Evolutionary conservation across 345 rosid species (phyloP).

Genomic region (Eucalyptus victrix): DNA sequence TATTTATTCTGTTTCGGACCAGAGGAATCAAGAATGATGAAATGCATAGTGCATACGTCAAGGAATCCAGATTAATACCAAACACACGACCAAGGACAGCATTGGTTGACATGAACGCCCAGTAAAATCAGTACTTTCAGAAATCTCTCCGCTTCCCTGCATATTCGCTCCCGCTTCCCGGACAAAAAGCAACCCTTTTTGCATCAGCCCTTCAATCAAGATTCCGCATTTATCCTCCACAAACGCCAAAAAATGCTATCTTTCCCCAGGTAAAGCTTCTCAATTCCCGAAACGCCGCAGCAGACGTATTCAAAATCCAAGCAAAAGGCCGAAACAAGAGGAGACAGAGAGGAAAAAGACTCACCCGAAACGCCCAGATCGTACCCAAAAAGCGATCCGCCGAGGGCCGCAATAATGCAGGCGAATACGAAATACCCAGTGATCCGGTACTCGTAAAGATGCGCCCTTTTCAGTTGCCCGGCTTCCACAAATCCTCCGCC

Average conservation of each 20-base stretch:
- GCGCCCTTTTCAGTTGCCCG: constrained; percentile 43
- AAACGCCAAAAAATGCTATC: neutral
- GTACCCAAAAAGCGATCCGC: constrained; percentile 76
- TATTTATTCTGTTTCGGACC: neutral
- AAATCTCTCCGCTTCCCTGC: neutral
- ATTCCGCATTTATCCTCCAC: neutral
- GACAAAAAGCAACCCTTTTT: neutral
- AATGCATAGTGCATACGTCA: neutral
- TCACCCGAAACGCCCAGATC: constrained; percentile 85
- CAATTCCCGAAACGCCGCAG: neutral
- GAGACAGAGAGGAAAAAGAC: neutral
- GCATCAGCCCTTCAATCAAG: neutral
- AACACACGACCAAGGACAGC: neutral
- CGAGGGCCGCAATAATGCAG: constrained; percentile 50
- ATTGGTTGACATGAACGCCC: neutral
- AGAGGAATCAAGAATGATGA: neutral
- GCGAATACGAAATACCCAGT: constrained; percentile 53
- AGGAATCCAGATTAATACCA: neutral
- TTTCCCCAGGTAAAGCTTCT: neutral
- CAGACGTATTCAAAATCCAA: neutral
- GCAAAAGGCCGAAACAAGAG: neutral
- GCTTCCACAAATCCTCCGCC: constrained; percentile 42
- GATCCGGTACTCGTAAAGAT: constrained; percentile 49
- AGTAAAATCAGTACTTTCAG: neutral
- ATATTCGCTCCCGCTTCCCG: neutral